Conservation (phyloP, 805 yeast species). For the Ogataea neopini region DNA sequence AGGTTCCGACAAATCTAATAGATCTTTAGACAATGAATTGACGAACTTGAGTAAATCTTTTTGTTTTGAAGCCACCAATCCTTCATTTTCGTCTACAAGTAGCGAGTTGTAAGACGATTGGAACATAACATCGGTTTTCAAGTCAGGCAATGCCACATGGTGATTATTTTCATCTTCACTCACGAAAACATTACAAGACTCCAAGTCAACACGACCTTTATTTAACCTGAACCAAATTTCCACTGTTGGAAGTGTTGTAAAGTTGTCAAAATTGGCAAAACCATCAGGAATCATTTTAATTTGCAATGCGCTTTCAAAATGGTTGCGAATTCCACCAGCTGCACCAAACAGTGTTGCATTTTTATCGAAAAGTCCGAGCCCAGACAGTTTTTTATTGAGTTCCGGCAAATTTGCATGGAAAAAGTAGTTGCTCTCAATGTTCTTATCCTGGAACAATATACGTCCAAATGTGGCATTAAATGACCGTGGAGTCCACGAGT, state of each 20-base stretch:
- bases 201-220: slow-evolving; percentile 21
- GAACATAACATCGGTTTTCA: slow-evolving; percentile 32
- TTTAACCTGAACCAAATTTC: slow-evolving; percentile 34
- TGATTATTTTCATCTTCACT: slow-evolving; percentile 32
- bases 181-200: slow-evolving; percentile 27
- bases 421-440: slow-evolving; percentile 12
- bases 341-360: slow-evolving; percentile 29
- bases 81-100: slow-evolving; percentile 22
- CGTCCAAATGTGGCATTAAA: slow-evolving; percentile 33
- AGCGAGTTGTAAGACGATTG: slow-evolving; percentile 33
- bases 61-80: slow-evolving; percentile 20
- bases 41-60: slow-evolving; percentile 24
- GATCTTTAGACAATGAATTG: slow-evolving; percentile 22
- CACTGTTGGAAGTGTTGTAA: slow-evolving; percentile 30
- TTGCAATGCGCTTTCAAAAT: slow-evolving; percentile 31
- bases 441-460: slow-evolving; percentile 22
- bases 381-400: slow-evolving; percentile 24
- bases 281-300: slow-evolving; percentile 37
- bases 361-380: slow-evolving; percentile 27
- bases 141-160: slow-evolving; percentile 28
- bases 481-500: slow-evolving; percentile 25
- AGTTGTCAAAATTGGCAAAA: slow-evolving; percentile 24
- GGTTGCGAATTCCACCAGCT: slow-evolving; percentile 33
- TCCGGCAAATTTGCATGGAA: slow-evolving; percentile 33
- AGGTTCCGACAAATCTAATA: slow-evolving; percentile 23